phyloP scores from a whole-genome alignment of 208 protist genomes.

The Trypanosoma rangeli region DNA sequence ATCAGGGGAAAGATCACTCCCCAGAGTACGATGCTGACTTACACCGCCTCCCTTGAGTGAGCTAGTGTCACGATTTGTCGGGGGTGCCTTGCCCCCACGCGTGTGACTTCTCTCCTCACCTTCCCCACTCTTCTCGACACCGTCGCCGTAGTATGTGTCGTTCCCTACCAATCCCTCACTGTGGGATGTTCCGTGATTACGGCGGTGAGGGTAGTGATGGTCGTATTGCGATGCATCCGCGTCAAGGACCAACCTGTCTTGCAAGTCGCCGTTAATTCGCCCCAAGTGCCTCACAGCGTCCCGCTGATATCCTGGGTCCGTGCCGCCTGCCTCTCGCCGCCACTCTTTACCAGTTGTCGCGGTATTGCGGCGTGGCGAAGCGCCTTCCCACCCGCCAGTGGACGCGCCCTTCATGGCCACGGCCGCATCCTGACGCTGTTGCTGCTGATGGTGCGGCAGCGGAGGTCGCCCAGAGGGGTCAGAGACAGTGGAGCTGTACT shows the following conservation, averaged over 20 bases:
- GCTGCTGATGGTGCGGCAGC: conserved; percentile 5
- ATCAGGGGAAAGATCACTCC: not conserved
- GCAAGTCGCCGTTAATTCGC: not conserved
- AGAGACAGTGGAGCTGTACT: not conserved
- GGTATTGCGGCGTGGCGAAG: not conserved
- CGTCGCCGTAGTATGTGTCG: not conserved
- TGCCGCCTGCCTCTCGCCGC: not conserved
- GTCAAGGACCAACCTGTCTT: not conserved
- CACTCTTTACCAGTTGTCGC: not conserved
- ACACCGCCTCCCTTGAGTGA: not conserved
- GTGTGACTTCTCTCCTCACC: not conserved
- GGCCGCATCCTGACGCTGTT: not conserved
- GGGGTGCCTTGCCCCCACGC: not conserved
- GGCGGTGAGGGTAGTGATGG: not conserved
- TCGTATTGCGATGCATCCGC: not conserved
- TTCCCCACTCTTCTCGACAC: not conserved
- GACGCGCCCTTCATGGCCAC: not conserved
- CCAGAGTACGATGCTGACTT: not conserved
- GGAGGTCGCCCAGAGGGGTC: conserved; percentile 5
- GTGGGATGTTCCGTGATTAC: not conserved
- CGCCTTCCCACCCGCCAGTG: not conserved
- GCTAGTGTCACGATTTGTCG: not conserved
- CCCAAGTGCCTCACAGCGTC: not conserved
- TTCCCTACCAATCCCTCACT: not conserved
- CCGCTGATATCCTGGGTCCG: not conserved